Base-by-base conservation (phyloP, 1,284 basidiomycete species). In the Microbotryum intermedium region DNA sequence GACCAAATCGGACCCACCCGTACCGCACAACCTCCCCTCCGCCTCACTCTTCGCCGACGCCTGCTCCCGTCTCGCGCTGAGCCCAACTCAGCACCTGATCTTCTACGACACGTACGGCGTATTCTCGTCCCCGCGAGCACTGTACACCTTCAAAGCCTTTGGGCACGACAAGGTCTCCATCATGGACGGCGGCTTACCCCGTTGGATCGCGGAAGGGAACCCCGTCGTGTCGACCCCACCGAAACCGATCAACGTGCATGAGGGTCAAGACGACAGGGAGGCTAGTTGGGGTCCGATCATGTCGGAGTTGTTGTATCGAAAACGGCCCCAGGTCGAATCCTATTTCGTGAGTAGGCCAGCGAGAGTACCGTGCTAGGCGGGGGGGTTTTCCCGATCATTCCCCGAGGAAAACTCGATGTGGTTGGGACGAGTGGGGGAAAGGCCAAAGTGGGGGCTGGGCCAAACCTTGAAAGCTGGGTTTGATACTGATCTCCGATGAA, bases 21-120 rank as follows among this genome's bases (percentile, higher is more conserved):
- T 97, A 21, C 87, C 87, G 70, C 93, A 97, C 76, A 97, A 97
- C 92, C 85, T 97, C 81, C 94, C 94, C 5, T 76, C 79, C 21
- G 78, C 77, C 30, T 78, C 81, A 46, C 76, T 78, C n/a, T 97
- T 97, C 74, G 84, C 85, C 20, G 77, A 82, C 58, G 85, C 88
- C 10, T 90, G 87, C 70, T 83, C 89, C 20, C 21, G 58, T 4
- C 80, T 90, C 42, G 91, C 90, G 1, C 87, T 98, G 67, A 76
- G 77, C 23, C 80, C 82, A 8, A 78, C 82, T 20, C 84, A 87
- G 7, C 88, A 91, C 73, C 90, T 97, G 25, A 82, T 97, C 21
- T 75, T 97, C 79, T 97, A 97, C 73, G 93, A 95, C 73, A 80
- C 85, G 2, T 80, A 85, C 58, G 90, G 90, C 9, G 78, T 95